phyloP scores from a whole-genome alignment of 2,329 filamentous ascomycete genomes.

The Epichloe scottii region DNA sequence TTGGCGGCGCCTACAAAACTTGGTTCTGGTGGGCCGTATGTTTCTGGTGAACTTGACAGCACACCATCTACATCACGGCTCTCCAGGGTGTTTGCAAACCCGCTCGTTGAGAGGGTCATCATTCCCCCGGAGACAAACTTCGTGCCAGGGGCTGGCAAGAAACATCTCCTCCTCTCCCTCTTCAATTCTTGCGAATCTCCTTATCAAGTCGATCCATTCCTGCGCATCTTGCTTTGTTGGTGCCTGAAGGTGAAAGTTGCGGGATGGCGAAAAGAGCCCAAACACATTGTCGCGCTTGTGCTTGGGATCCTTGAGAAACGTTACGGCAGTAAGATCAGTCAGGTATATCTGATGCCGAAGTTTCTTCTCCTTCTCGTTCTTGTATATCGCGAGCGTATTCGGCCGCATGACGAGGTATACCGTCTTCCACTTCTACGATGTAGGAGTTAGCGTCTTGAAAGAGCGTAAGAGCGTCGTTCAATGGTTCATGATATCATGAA shows the following conservation, averaged over 20 bases:
- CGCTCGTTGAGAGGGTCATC: conserved; percentile 1
- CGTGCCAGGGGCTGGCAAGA: conserved; percentile 50
- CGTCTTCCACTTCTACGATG: conserved; percentile 67
- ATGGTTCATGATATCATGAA: background rate
- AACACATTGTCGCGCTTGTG: conserved; percentile 80
- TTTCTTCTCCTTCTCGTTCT: conserved; percentile 78
- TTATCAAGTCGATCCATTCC: conserved; percentile 76
- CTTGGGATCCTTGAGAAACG: conserved; percentile 78
- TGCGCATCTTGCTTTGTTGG: conserved; percentile 59
- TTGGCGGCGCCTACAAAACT: conserved; percentile 19
- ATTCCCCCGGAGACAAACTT: conserved; percentile 26
- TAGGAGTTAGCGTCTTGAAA: conserved; percentile 9
- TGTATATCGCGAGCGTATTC: conserved; percentile 85
- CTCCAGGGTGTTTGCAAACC: conserved; percentile 4
- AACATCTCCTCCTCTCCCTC: conserved; percentile 81
- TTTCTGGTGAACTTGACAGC: conserved; percentile 51
- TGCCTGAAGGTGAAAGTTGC: conserved; percentile 85
- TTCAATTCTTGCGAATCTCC: conserved; percentile 68
- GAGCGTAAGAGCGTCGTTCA: background rate
- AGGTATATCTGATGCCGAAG: conserved; percentile 80
- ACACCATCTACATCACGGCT: conserved; percentile 28
- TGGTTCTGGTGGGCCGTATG: conserved; percentile 23
- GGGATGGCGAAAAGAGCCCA: conserved; percentile 79
- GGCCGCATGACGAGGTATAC: conserved; percentile 83
- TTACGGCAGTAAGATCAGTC: conserved; percentile 82